These are phyloP conservation scores for Dryas drummondii DNA, from an alignment of 306 rosid species.

Conservation along the genomic window DNA sequence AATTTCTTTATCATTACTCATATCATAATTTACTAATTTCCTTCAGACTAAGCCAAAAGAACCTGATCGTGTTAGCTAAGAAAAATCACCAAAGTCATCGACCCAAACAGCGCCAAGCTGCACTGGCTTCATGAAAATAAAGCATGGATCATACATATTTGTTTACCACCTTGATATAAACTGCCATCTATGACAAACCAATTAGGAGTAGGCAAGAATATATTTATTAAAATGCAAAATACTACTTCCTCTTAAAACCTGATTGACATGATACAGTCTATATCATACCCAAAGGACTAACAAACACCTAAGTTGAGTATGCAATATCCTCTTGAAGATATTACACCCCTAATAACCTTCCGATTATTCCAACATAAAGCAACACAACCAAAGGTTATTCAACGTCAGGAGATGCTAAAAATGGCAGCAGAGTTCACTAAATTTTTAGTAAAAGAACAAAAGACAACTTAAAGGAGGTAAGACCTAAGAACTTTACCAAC, in stretches of 20 bases:
- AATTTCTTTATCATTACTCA: constrained; percentile 23
- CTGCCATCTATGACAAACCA: constrained; percentile 16
- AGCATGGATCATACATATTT: not conserved
- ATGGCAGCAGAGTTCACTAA: not conserved
- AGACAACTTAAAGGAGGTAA: not conserved
- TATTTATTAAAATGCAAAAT: not conserved
- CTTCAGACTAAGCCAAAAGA: constrained; percentile 9
- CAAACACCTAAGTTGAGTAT: not conserved
- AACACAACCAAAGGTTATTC: not conserved
- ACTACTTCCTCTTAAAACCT: constrained; percentile 12
- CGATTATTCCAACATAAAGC: not conserved
- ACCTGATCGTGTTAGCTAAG: constrained; percentile 11
- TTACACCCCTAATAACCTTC: not conserved
- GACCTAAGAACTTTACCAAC: not conserved
- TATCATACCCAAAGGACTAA: constrained; percentile 12
- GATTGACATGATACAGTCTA: constrained; percentile 12
- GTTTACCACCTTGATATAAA: constrained; percentile 11
- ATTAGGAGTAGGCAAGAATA: not conserved
- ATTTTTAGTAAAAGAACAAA: not conserved
- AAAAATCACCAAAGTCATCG: constrained; percentile 22
- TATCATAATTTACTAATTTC: not conserved
- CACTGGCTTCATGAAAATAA: constrained; percentile 9
- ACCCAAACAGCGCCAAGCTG: not conserved
- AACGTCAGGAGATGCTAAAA: not conserved
- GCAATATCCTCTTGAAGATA: not conserved